phyloP scores from a whole-genome alignment of 2,329 filamentous ascomycete species.

The Fulvia fulva region DNA sequence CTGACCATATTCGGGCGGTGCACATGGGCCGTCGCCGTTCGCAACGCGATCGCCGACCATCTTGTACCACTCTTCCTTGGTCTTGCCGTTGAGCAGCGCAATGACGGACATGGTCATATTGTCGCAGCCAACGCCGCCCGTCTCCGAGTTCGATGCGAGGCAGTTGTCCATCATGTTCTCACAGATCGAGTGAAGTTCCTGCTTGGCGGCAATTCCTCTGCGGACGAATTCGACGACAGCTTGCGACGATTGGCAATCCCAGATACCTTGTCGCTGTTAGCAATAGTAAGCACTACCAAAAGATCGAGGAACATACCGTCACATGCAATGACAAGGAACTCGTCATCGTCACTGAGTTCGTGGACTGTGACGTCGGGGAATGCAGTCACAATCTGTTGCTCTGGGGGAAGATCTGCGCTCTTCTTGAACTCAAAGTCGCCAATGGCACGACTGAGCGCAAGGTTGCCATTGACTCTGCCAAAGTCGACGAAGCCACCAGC shows the following conservation, averaged over 20 bases:
- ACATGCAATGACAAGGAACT: conserved; percentile 90
- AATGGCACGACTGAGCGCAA: conserved; percentile 93
- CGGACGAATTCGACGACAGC: conserved; percentile 95
- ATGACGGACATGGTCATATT: conserved; percentile 99
- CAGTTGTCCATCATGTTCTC: conserved; percentile 99
- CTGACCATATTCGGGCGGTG: conserved; percentile 99
- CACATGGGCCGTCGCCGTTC: conserved; percentile 95
- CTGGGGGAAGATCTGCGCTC: conserved; percentile 91
- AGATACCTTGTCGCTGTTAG: conserved; percentile 67
- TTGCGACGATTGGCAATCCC: conserved; percentile 99
- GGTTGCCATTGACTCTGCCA: conserved; percentile 95
- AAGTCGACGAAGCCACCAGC: conserved; percentile 98
- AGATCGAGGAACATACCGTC: conserved; percentile 61
- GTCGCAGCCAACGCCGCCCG: conserved; percentile 94
- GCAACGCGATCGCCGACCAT: conserved; percentile 90
- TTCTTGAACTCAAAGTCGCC: conserved; percentile 99
- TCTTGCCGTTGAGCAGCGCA: conserved; percentile 83
- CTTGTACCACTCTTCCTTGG: conserved; percentile 98
- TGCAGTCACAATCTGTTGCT: conserved; percentile 97
- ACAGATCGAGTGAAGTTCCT: conserved; percentile 90
- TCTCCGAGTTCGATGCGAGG: conserved; percentile 94
- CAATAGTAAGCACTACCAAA: not conserved
- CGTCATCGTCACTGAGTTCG: conserved; percentile 86
- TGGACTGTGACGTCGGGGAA: conserved; percentile 92
- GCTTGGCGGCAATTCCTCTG: conserved; percentile 92